These are phyloP conservation scores for Fusarium oxysporum DNA, from an alignment of 2,329 filamentous ascomycete genomes.

Conservation along the genomic window DNA sequence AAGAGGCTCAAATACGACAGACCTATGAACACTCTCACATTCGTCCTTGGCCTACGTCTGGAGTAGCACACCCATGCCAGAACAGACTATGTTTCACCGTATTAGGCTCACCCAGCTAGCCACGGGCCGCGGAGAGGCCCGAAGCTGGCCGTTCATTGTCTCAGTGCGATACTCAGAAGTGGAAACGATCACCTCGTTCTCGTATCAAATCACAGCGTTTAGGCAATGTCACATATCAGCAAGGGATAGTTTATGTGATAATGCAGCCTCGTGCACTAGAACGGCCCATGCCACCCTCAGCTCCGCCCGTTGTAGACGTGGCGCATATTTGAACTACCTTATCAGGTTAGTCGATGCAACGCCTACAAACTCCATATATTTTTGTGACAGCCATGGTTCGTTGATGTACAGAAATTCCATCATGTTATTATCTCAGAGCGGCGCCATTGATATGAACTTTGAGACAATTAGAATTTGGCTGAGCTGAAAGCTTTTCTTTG, in stretches of 20 bases:
- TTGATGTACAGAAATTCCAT: fast-evolving
- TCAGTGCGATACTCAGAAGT: not conserved
- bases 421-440: fast-evolving
- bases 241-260: not conserved
- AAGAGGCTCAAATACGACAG: not conserved
- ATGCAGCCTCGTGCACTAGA: not conserved
- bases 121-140: not conserved
- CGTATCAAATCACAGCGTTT: not conserved
- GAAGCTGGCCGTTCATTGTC: not conserved
- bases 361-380: fast-evolving
- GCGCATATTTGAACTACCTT: not conserved
- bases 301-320: not conserved
- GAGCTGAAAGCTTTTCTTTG: not conserved
- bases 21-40: fast-evolving
- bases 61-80: not conserved
- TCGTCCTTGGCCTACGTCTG: not conserved
- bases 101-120: not conserved
- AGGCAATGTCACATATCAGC: not conserved
- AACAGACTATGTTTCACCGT: not conserved
- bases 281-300: not conserved
- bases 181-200: not conserved
- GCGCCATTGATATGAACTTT: fast-evolving
- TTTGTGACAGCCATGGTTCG: fast-evolving
- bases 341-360: fast-evolving
- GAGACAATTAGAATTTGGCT: fast-evolving